phyloP scores from a whole-genome alignment of 202 grass and related monocot species.

The Setaria viridis region DNA sequence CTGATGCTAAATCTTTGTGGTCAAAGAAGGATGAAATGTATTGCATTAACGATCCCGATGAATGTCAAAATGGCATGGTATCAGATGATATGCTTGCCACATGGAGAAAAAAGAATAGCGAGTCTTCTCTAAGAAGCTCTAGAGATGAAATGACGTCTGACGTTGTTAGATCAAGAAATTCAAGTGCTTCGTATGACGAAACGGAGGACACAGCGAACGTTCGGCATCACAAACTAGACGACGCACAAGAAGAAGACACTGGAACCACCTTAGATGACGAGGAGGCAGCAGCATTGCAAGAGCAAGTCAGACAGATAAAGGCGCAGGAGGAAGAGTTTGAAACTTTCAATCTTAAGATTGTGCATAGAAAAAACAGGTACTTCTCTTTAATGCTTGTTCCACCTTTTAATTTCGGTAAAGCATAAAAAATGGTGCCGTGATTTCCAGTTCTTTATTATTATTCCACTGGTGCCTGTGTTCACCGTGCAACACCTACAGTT shows the following conservation, averaged over 20 bases:
- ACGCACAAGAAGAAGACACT: slow-evolving; percentile 78
- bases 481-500: not conserved
- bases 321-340: slow-evolving; percentile 97
- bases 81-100: slow-evolving; percentile 84
- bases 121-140: slow-evolving; percentile 75
- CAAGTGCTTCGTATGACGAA: slow-evolving; percentile 80
- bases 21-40: slow-evolving; percentile 70
- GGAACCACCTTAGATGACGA: slow-evolving; percentile 88
- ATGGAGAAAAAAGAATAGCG: slow-evolving; percentile 89
- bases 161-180: slow-evolving; percentile 80
- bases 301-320: slow-evolving; percentile 98
- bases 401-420: slow-evolving; percentile 24
- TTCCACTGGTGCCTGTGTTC: slow-evolving; percentile 24
- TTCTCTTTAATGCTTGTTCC: slow-evolving; percentile 33
- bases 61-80: slow-evolving; percentile 67
- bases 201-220: slow-evolving; percentile 62
- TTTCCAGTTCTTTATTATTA: slow-evolving; percentile 8
- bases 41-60: slow-evolving; percentile 62
- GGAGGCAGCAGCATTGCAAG: slow-evolving; percentile 93
- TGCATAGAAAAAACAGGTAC: slow-evolving; percentile 98
- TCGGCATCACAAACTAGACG: slow-evolving; percentile 68
- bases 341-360: slow-evolving; percentile 97
- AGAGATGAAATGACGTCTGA: slow-evolving; percentile 82
- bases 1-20: slow-evolving; percentile 67
- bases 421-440: not conserved